phyloP scores from a whole-genome alignment of 495 filamentous ascomycete genomes.

The Aspergillus biplanus region DNA sequence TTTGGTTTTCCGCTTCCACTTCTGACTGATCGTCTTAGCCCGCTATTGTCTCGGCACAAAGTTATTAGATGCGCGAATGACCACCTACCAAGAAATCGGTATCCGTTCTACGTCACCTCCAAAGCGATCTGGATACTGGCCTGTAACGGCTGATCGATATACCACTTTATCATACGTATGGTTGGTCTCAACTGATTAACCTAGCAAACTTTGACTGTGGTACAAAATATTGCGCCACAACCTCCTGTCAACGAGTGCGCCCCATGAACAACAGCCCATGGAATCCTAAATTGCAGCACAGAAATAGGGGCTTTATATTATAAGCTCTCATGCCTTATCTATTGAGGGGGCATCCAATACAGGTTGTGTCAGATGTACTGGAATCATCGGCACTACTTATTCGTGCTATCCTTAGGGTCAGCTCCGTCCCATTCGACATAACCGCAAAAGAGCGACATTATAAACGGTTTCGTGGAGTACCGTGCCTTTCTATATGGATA shows the following conservation, averaged over 20 bases:
- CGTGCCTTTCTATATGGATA: background rate
- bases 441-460: conserved; percentile 17
- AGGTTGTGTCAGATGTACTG: conserved; percentile 15
- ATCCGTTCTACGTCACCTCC: conserved; percentile 31
- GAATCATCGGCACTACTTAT: conserved; percentile 10
- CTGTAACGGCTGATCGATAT: conserved; percentile 10
- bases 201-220: conserved; percentile 15
- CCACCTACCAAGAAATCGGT: conserved; percentile 29
- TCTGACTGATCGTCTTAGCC: conserved; percentile 41
- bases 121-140: conserved; percentile 25
- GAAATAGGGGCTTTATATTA: conserved; percentile 5
- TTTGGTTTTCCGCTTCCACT: conserved; percentile 8
- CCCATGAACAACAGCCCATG: conserved; percentile 18
- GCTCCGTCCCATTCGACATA: background rate
- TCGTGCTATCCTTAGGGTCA: conserved; percentile 13
- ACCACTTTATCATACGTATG: conserved; percentile 20
- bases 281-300: conserved; percentile 19
- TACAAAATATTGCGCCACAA: conserved; percentile 11
- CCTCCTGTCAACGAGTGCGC: conserved; percentile 18
- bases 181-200: conserved; percentile 16
- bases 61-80: conserved; percentile 38
- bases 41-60: conserved; percentile 52
- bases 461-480: conserved; percentile 3
- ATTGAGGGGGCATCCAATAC: conserved; percentile 7
- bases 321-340: conserved; percentile 16